Evolutionary conservation across 164 flowering plant genomes (phyloP), one percentile per base, ranked within the genome.

Genomic region (Liriodendron chinense): DNA sequence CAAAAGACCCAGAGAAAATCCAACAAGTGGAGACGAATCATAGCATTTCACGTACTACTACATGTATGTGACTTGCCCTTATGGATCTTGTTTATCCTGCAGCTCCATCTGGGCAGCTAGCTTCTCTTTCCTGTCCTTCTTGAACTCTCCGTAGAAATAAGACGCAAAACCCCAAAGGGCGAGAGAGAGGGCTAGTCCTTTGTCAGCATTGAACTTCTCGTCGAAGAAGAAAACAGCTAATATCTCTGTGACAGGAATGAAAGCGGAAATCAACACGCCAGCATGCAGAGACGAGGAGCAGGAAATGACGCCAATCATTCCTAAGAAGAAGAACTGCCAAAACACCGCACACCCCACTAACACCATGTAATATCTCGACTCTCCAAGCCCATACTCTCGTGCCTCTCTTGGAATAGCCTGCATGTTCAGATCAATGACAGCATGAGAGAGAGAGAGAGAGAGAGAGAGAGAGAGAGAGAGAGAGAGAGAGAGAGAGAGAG

Each of bases 351-450:
- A 50, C 13, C 50, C 72, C 10, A 80, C 84, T 13, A 85, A 59
- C 62, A 88, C 83, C 49, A 83, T 13, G 61, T 89, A 91, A 64
- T 88, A 89, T 22, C 66, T 83, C 1, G 70, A 73, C 72, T 83
- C 82, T 2, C 94, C 94, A 0, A 87, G 76, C 62, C 49, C 88
- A 63, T 61, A 89, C 1, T 75, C 78, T 49, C 74, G 77, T 65
- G 88, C 94, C 57, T 91, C 94, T 80, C 80, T 82, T 71, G 86
- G 72, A 76, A 91, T 86, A 2, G 59, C 87, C 94, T 91, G 76
- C 70, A 84, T 0, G 47, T 47, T 26, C 9, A n/a, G 0, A 21
- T n/a, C 7, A 20, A 69, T 7, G 34, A n/a, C 24, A 9, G 18
- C 26, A 24, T 62, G 21, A 28, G 18, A 69, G 13, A 65, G 23